A percentile compares a stretch with the other conserved stretches of the same genome.
These are phyloP conservation scores for Rhizopus sp. DNA, from an alignment of 371 early-diverging fungal genomes.

Conservation along the genomic window DNA sequence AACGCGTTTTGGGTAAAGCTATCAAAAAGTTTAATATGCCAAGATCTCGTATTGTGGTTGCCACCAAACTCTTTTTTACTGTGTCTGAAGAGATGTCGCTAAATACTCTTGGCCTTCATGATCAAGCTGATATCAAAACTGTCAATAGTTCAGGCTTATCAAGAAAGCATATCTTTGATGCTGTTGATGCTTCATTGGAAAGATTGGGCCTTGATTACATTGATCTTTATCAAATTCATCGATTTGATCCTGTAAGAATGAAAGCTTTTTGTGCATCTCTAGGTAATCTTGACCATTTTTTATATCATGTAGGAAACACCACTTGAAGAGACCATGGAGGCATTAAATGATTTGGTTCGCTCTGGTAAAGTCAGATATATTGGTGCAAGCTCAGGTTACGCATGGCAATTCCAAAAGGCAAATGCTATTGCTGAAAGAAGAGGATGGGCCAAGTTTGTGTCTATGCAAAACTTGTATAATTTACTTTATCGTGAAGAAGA, in stretches of 20 bases:
- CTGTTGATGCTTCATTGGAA: slow-evolving; percentile 48
- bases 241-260: slow-evolving; percentile 26
- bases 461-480: slow-evolving; percentile 58
- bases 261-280: neutral
- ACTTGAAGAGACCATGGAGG: slow-evolving; percentile 53
- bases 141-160: slow-evolving; percentile 43
- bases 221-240: slow-evolving; percentile 62
- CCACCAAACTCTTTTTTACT: slow-evolving; percentile 42
- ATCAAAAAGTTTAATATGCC: slow-evolving; percentile 45
- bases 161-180: slow-evolving; percentile 52
- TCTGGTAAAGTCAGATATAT: slow-evolving; percentile 51
- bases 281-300: neutral
- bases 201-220: slow-evolving; percentile 56
- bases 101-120: neutral
- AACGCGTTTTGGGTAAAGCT: slow-evolving; percentile 43
- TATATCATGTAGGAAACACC: slow-evolving; percentile 29
- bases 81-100: slow-evolving; percentile 3
- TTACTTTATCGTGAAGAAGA: slow-evolving; percentile 64
- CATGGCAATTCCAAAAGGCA: slow-evolving; percentile 45
- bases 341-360: slow-evolving; percentile 47
- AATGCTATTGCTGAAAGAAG: slow-evolving; percentile 45
- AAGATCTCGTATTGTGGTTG: slow-evolving; percentile 42
- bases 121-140: slow-evolving; percentile 9
- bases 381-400: slow-evolving; percentile 29
- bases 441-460: slow-evolving; percentile 56